These are phyloP conservation scores for Alternaria metachromatica DNA, from an alignment of 2,329 filamentous ascomycete species.

Conservation along the genomic window DNA sequence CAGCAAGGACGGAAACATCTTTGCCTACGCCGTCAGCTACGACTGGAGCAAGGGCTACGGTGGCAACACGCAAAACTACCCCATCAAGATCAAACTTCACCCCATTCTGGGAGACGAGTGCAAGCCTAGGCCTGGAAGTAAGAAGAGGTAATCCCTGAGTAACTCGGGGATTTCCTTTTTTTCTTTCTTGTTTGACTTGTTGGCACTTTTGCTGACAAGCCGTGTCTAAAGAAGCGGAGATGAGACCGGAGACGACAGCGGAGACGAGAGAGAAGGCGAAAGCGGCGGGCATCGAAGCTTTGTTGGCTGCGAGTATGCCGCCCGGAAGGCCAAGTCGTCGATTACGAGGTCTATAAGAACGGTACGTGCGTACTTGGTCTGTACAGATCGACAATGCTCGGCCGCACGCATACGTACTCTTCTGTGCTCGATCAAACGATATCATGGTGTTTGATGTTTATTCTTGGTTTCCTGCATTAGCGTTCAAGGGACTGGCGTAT, in stretches of 20 bases:
- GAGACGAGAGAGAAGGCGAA: neutral
- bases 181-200: neutral
- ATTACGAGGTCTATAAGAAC: neutral
- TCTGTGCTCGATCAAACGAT: neutral
- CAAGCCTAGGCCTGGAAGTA: constrained; percentile 56
- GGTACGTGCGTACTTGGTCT: neutral
- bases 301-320: neutral
- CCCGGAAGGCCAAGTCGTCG: neutral
- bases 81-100: constrained; percentile 60
- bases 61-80: constrained; percentile 71
- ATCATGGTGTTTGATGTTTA: neutral
- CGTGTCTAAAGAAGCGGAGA: neutral
- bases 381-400: neutral
- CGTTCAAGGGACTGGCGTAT: constrained; percentile 3
- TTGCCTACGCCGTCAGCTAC: constrained; percentile 79
- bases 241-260: neutral
- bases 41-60: constrained; percentile 98
- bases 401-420: neutral
- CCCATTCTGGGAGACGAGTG: constrained; percentile 57
- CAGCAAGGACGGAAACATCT: constrained; percentile 75
- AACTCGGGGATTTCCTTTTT: neutral
- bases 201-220: neutral
- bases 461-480: constrained; percentile 2
- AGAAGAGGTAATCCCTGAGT: constrained; percentile 51
- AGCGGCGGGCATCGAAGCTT: neutral